Evolutionary conservation across 805 yeast species (phyloP).

Genomic region (Starmerella floris): DNA sequence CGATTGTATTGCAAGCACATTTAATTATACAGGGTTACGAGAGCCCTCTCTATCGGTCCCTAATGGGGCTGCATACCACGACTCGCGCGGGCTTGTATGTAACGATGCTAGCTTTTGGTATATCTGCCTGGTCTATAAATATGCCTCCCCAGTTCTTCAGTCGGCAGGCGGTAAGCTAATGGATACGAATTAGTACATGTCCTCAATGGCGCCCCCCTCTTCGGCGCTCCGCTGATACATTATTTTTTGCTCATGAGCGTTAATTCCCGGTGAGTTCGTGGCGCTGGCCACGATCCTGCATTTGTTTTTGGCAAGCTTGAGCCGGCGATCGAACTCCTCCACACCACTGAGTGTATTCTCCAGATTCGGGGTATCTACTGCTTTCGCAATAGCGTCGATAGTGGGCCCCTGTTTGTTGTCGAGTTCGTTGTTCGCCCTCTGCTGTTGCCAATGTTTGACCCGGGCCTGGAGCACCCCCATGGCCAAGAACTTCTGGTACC

Average conservation of each 20-base stretch:
- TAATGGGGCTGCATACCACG: not conserved
- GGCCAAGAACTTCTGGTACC: slow-evolving; percentile 34
- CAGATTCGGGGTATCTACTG: slow-evolving; percentile 27
- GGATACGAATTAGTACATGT: slow-evolving; percentile 18
- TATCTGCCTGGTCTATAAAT: not conserved
- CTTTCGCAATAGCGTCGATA: slow-evolving; percentile 21
- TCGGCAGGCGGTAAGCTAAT: no score
- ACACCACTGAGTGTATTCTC: slow-evolving; percentile 45
- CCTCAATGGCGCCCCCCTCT: slow-evolving; percentile 28
- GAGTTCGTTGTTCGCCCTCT: slow-evolving; percentile 8
- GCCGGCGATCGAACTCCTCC: slow-evolving; percentile 38
- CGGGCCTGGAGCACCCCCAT: slow-evolving; percentile 56
- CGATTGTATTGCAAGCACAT: not conserved
- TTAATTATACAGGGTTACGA: no score
- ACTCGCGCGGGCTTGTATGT: no score
- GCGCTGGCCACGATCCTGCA: slow-evolving; percentile 38
- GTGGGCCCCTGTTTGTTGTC: slow-evolving; percentile 4
- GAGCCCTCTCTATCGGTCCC: no score
- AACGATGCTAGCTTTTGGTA: not conserved
- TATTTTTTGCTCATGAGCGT: slow-evolving; percentile 29
- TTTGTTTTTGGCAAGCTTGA: slow-evolving; percentile 48
- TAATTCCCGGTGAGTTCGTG: slow-evolving; percentile 21
- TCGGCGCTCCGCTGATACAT: slow-evolving; percentile 20
- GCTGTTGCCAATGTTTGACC: slow-evolving; percentile 27
- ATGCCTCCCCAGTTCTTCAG: not conserved